Base-by-base conservation (phyloP, 163 green algal genomes). In the Scenedesmus sp. region DNA sequence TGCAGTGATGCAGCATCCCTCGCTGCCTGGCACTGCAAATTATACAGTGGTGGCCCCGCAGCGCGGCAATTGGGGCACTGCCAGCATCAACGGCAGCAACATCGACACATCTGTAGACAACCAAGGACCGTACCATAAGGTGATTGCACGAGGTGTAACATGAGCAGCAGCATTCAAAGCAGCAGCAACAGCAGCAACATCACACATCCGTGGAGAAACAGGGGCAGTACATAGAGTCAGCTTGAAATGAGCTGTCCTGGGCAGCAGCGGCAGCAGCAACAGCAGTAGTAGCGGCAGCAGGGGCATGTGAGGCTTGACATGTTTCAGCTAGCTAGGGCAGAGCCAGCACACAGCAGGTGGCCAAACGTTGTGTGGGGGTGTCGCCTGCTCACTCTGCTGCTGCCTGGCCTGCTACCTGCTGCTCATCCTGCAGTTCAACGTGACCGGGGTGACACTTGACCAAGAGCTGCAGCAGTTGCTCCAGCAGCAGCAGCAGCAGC, bases 51-150 rank as follows among this genome's bases (percentile, higher is more conserved):
- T 94, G 0, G 95, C 97, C 52, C 96, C 95, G 26, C 77, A 93
- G 1, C 79, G 91, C 0, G 97, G 97, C 92, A 97, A 97, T 60
- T 98, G 96, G 96, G 97, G 97, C 46, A 97, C 95, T 0, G 96
- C 97, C 2, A 94, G 95, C 52, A 96, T 98, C 34, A 95, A 92
- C 3, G 97, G 96, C 3, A 82, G 93, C 57, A 98, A 98, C 94
- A 97, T 98, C n/a, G 95, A 98, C 92, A 15, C n/a, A 4, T 60
- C 60, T 10, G 95, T 97, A 26, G 67, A 94, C 81, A 97, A 96
- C 86, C 82, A 96, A 87, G 88, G 91, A 1, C 60, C 62, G 1
- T 89, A 94, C 59, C 87, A 95, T 74, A 88, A 82, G 2, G 74
- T 96, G 26, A 26, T 81, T 10, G 55, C 52, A 20, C 77, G 60